Base-by-base conservation (phyloP, 176 grass and related monocot genomes). In the Raddia distichophylla region DNA sequence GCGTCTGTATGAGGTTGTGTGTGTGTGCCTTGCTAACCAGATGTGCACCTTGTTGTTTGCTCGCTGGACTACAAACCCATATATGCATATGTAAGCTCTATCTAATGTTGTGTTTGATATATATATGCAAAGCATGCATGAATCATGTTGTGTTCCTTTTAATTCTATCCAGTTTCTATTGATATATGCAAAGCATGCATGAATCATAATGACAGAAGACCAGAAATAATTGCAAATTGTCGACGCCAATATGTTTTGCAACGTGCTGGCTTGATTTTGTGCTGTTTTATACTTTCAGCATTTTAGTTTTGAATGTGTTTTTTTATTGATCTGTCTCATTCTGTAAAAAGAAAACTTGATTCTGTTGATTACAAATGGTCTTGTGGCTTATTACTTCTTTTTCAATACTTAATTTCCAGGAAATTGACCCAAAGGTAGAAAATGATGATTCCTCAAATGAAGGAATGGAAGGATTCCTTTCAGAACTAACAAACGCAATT, bases 351-450 rank as follows among this genome's bases (percentile, higher is more conserved):
- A n/a, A 5, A 42, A 20, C 40, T 71, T 80, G 0, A 12, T 22
- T 70, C 35, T 44, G 65, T 44, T 80, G 54, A 54, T 17, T 76
- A 44, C 11, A 74, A 58, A 43, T 73, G 27, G 8, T 74, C 4
- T 74, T 75, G 67, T 74, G 60, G 33, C 22, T 86, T 44, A 80
- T 27, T 27, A 60, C 5, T 4, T 51, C 65, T 64, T 80, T 68
- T 76, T 68, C 8, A 9, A 65, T 56, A 72, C 48, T 79, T 67
- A 45, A 60, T 77, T 87, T 85, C 11, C 79, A 96, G 97, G 93
- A 99, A 87, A 88, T 96, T 82, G 93, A 99, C 83, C 97, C 97
- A 5, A 95, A 99, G 86, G 84, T 99, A 76, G 97, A 99, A 81
- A 95, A 90, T 86, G 97, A 99, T 82, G 97, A 96, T 52, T 86